Percentiles rank a stretch among this genome's conserved stretches.
These are phyloP conservation scores for Ophiostoma triangulosporum DNA, from an alignment of 2,329 filamentous ascomycete genomes.

Conservation along the genomic window DNA sequence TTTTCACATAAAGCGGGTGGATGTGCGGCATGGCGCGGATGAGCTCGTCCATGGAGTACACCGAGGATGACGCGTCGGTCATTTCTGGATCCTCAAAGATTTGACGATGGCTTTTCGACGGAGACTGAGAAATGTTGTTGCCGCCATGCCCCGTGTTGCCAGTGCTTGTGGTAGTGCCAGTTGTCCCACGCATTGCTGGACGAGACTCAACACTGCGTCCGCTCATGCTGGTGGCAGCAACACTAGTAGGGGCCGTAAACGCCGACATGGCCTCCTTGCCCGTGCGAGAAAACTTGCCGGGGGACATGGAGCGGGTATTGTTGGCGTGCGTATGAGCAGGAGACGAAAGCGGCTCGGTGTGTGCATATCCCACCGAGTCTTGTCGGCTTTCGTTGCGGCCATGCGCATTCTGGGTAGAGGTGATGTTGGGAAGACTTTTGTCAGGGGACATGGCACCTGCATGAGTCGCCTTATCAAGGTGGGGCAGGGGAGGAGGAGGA, in stretches of 20 bases:
- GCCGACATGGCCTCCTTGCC: background rate
- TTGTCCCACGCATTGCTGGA: background rate
- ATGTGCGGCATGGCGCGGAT: conserved; percentile 12
- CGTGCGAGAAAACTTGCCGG: background rate
- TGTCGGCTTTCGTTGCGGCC: background rate
- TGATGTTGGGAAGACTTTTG: no score
- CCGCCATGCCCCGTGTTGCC: background rate
- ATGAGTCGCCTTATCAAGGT: background rate
- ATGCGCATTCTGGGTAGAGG: background rate
- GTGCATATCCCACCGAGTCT: background rate
- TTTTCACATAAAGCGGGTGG: conserved; percentile 18
- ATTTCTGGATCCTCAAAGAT: background rate
- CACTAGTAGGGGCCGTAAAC: background rate
- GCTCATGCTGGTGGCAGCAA: background rate
- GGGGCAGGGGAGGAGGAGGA: background rate
- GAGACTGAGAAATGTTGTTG: background rate
- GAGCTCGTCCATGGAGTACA: conserved; percentile 21
- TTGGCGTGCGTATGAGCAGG: background rate
- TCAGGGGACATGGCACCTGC: background rate
- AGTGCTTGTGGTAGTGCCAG: background rate
- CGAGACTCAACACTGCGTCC: background rate
- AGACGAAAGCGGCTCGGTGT: background rate
- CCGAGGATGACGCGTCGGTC: conserved; percentile 18
- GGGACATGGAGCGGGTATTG: background rate
- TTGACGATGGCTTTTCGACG: background rate